Evolutionary conservation across 1,139 yeast genomes (phyloP), one percentile per base, ranked within the genome.

Genomic region (Candida albicans): DNA sequence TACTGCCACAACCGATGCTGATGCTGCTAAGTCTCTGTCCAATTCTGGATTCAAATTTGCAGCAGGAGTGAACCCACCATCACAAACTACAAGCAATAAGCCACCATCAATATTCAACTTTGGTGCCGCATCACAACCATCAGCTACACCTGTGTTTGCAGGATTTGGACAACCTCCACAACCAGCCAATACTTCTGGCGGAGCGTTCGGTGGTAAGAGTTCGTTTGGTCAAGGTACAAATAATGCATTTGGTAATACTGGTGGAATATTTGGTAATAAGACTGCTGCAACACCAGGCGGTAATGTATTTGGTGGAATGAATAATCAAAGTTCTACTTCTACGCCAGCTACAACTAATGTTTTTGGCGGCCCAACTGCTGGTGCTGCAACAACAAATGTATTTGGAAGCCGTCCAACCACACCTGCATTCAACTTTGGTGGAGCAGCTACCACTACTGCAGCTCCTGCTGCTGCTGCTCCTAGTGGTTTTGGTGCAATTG

Each of bases 41-140:
- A 46, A 40, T 30, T 38, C 42, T n/a, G 36, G 36, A 6, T 51
- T 51, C 31, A 40, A 47, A 34, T 51, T 51, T 43, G 53, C 54
- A 13, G 39, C 50, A 14, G 54, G 54, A 8, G 41, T 46, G 4
- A 41, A 43, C 4, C 47, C 50, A 15, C 37, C 45, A 13, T 34
- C 49, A 12, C 34, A 13, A 8, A 9, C 41, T 10, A 31, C 26
- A n/a, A 18, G 22, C 5, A 18, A 18, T 18, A 18, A 18, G 5
- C 22, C 22, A 27, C 39, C 22, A 14, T 33, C 40, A 8, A 35
- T 15, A n/a, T 35, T 41, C 27, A 46, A 37, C 35, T 47, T 47
- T 33, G 44, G 46, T 7, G 42, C 42, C 4, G 42, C 42, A 30
- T 25, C 42, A 15, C 7, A 43, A 3, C n/a, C 40, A 13, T 18